phyloP scores from a whole-genome alignment of 1,284 basidiomycete genomes.

The Ceratobasidium theobromae region DNA sequence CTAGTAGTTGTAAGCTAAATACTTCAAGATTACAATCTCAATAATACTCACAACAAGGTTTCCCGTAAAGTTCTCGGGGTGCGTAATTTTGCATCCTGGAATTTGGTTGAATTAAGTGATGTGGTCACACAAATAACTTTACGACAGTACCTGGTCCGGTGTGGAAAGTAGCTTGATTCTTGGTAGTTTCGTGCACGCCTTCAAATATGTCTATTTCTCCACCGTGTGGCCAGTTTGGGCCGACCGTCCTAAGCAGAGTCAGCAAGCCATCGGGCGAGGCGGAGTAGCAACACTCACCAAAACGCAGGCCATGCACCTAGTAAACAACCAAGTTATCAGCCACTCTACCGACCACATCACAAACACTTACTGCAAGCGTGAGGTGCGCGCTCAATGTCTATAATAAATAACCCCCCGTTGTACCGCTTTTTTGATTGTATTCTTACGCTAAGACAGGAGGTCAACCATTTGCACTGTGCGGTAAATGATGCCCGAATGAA shows the following conservation, averaged over 20 bases:
- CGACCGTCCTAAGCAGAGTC: slow-evolving; percentile 45
- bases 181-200: slow-evolving; percentile 72
- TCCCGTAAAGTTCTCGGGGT: slow-evolving; percentile 57
- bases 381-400: slow-evolving; percentile 66
- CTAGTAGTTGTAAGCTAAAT: neutral
- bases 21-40: neutral
- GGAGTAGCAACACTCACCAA: slow-evolving; percentile 36
- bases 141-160: slow-evolving; percentile 52
- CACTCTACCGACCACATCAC: neutral
- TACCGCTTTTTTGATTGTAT: slow-evolving; percentile 42
- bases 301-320: slow-evolving; percentile 67
- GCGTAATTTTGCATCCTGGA: slow-evolving; percentile 51
- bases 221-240: slow-evolving; percentile 56
- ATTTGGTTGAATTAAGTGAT: neutral
- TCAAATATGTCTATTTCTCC: slow-evolving; percentile 83
- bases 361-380: slow-evolving; percentile 64
- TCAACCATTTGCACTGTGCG: neutral
- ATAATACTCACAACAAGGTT: slow-evolving; percentile 52
- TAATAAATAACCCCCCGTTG: slow-evolving; percentile 66
- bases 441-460: slow-evolving; percentile 36
- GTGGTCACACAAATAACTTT: neutral
- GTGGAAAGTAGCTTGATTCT: slow-evolving; percentile 78
- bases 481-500: neutral
- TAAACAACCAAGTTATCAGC: neutral
- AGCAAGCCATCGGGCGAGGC: neutral